Base-by-base conservation (phyloP, 495 filamentous ascomycete species). In the Daldinia vernicosa region DNA sequence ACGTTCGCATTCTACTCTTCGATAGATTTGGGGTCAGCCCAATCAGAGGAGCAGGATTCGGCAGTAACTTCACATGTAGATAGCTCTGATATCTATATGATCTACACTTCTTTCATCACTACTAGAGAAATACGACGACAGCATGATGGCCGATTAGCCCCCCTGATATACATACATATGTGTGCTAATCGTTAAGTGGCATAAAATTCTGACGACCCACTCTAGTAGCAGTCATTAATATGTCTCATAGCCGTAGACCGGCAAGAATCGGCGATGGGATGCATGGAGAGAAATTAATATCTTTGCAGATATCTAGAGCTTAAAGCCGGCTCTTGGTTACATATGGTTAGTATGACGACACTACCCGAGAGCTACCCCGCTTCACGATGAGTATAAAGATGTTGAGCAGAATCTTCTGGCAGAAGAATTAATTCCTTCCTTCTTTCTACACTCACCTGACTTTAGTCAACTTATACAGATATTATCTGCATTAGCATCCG, bases 181-280 rank as follows among this genome's bases (percentile, higher is more conserved):
- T 7, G 12, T 64, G 19, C 70, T 50, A 68, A 71, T 71, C 69
- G 63, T 22, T 27, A 54, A 37, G 59, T 37, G 24, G 32, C 56
- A 64, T 52, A 61, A 57, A 37, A 8, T 22, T 50, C 26, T 51
- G 40, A 51, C 12, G 65, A 22, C 52, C 70, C 70, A 72, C 70
- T 17, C 52, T 17, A n/a, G 60, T 72, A 69, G 61, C 65, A 72
- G 50, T 68, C 65, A 19, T 65, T 35, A 57, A 68, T 68, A 66
- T 65, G 24, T 58, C 61, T 27, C 64, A 27, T 33, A 32, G 51
- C 50, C 6, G 39, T 19, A 11, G 57, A 53, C 65, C 65, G 66
- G 70, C 60, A 22, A 69, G 61, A 69, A 73, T 73, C 70, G 70
- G 70, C 66, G 70, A 73, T 69, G 70, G 15, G 40, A 66, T 69